Evolutionary conservation across 805 yeast species (phyloP), one percentile per base, ranked within the genome.

Genomic region (Clavispora vitiphila): DNA sequence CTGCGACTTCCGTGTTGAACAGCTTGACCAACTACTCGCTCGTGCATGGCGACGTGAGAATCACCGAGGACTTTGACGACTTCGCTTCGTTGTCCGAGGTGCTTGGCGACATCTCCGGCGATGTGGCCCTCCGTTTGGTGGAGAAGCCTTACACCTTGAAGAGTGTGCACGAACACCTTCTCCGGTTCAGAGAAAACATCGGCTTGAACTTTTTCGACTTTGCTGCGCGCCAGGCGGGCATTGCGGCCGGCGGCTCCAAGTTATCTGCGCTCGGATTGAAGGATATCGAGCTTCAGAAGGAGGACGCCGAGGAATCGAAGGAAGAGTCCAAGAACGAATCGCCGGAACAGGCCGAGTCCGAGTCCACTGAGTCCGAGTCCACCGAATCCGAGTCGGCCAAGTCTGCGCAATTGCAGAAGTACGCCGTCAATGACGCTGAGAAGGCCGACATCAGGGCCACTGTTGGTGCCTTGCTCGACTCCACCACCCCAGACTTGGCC

Each of bases 21-120:
- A 81, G 78, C 37, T 71, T 75, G 51, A 82, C 95, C 23, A 74
- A 79, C 50, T 87, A 77, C 56, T 61, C 71, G 3, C 65, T 86
- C 16, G 57, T 53, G 32, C 57, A 55, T 34, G 58, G 65, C 7
- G 74, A 68, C 18, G 50, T 55, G 37, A 58, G 64, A 37, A 41
- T 69, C 25, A 51, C 61, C 12, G 61, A 57, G 5, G 36, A 31
- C 3, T 58, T 55, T 31, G 65, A 62, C 38, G 69, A 63, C 18
- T 47, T 62, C 24, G 46, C 53, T 16, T 41, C 64, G 14, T 60
- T 65, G 41, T 51, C 47, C 7, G 59, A 57, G 8, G 55, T 59
- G 12, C 39, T 59, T 20, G 43, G 38, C 32, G 32, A 54, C 7
- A 58, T 56, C 4, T 43, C 57, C 8, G 54, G 54, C 14, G 55